Evolutionary conservation across 2,329 filamentous ascomycete species (phyloP), one percentile per base, ranked within the genome.

Genomic region (Parascedosporium putredinis): DNA sequence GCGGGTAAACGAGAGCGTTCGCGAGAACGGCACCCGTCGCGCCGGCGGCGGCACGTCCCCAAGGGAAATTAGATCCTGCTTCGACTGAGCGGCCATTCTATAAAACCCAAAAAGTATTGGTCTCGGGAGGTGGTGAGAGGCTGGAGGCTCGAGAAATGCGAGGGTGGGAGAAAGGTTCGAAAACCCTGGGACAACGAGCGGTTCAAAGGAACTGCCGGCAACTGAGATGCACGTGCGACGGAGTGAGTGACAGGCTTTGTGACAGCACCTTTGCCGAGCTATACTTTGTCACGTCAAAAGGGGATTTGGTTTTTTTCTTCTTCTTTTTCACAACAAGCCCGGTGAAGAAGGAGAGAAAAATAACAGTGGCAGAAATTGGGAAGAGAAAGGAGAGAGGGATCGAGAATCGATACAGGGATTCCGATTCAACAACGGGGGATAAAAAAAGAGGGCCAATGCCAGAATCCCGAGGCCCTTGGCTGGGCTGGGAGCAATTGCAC

Each of bases 1-100:
- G 76, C 44, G 93, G 93, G 67, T 98, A 98, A 51, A 97, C 91
- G 55, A 96, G 71, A 42, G 90, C 86, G 73, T 98, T 98, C 52
- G 93, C 93, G 52, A 98, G 75, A 33, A 97, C 88, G 44, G 93
- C 93, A 54, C 93, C 93, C 18, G 88, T 87, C 48, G 93, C 88
- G 60, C 93, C 93, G 55, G 93, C 91, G 56, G 95, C 81, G 50
- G 93, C 93, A 62, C 84, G 84, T 50, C 90, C 91, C 91, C 91
- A 97, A 50, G 93, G 87, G 93, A 89, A 52, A 97, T 79, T 56
- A 73, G 73, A 49, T 73, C 73, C 55, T 81, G 75, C 66, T 89
- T 91, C 34, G 77, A 80, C 59, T 76, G 75, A 49, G 63, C 72
- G 51, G 69, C 67, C 77, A 80, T 79, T 52, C 49, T 45, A 34